Conservation (phyloP, 208 protist genomes). For the Leishmania tropica region DNA sequence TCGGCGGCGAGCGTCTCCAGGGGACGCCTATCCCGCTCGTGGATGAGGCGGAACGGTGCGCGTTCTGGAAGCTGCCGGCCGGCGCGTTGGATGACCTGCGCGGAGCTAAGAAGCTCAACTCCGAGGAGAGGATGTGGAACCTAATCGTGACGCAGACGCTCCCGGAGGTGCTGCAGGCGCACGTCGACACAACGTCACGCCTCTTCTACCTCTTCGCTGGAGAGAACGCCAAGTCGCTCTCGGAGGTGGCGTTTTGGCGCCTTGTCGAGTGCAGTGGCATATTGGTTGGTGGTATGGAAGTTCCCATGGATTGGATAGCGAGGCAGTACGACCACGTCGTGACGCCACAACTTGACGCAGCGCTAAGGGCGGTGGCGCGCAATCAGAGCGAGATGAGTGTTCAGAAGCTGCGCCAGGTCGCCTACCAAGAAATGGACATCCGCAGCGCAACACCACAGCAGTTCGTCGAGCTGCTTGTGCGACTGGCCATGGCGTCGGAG, state of each 20-base stretch:
- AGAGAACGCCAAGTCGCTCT: slow-evolving; percentile 52
- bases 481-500: slow-evolving; percentile 47
- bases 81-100: slow-evolving; percentile 58
- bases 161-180: slow-evolving; percentile 42
- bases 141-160: slow-evolving; percentile 41
- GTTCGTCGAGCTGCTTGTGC: slow-evolving; percentile 80
- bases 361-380: slow-evolving; percentile 40
- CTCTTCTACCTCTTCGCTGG: slow-evolving; percentile 79
- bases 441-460: slow-evolving; percentile 61
- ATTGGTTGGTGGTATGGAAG: slow-evolving; percentile 22
- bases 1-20: slow-evolving; percentile 44
- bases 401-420: slow-evolving; percentile 45
- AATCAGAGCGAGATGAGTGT: slow-evolving; percentile 48
- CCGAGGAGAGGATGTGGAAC: slow-evolving; percentile 45
- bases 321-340: slow-evolving; percentile 74
- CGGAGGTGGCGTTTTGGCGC: slow-evolving; percentile 82
- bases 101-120: slow-evolving; percentile 20
- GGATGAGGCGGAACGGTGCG: slow-evolving; percentile 27
- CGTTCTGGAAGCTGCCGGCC: slow-evolving; percentile 54
- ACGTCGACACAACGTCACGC: slow-evolving; percentile 43
- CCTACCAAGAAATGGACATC: slow-evolving; percentile 82
- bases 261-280: slow-evolving; percentile 53
- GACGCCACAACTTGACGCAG: slow-evolving; percentile 69
- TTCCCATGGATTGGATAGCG: slow-evolving; percentile 43
- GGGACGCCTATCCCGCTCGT: slow-evolving; percentile 57